Evolutionary conservation across 257 asterid genomes (phyloP), one percentile per base, ranked within the genome.

Genomic region (Solanum etuberosum): DNA sequence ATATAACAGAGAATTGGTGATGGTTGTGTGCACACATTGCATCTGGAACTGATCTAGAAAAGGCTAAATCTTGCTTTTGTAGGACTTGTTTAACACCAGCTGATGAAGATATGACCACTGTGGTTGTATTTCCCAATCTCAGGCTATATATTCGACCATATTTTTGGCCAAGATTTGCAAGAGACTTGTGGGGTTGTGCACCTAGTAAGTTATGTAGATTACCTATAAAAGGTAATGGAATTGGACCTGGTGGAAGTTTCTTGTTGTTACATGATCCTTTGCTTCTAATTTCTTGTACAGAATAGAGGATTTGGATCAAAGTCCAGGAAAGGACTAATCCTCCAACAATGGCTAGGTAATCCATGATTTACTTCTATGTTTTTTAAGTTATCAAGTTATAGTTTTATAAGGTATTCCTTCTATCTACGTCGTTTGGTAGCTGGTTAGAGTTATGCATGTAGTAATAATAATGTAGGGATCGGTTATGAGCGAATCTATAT

Each of bases 271-370:
- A 87, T 48, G 57, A 14, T 27, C 83, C 57, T 35, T 35, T 70
- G 35, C 78, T 86, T 70, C 88, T 88, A 74, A 37, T 37, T 40
- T 74, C 51, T 34, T 67, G 48, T 9, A 86, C 65, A 6, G 23
- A 27, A 86, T 34, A 42, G 37, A 83, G 54, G 80, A 57, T 78
- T 54, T 74, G 85, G 6, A 40, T 12, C 51, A 90, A 43, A 32
- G 86, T 86, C 48, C 70, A 51, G 78, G 91, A 83, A 7, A 95
- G 91, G 4, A 94, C 91, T 13, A 89, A 85, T 27, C 93, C 96
- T 7, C 93, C 86, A 0, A 91, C 93, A 46, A 88, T 9, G 29
- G 86, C 46, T 43, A 90, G 37, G 54, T 86, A 90, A 83, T 88
- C 90, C 91, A 90, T 90, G 32, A 29, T 72, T 21, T 35, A 25